Conservation (phyloP, 768 basidiomycete species). For the Pleurotus salmoneostramineus region DNA sequence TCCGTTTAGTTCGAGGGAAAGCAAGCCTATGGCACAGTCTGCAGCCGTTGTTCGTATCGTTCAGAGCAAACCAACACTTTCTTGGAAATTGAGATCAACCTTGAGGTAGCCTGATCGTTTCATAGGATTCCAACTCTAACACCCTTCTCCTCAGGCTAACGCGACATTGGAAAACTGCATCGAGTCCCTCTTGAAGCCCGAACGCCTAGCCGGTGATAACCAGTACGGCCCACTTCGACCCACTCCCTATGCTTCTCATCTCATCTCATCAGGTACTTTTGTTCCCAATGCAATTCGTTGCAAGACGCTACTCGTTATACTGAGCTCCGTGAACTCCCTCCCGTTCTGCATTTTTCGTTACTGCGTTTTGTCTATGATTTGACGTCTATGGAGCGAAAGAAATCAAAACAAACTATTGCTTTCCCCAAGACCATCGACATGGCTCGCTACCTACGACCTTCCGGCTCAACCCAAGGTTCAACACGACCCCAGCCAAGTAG, state of each 20-base stretch:
- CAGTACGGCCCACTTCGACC: conserved; percentile 40
- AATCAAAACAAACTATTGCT: conserved; percentile 76
- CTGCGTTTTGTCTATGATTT: conserved; percentile 91
- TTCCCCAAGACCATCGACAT: conserved; percentile 78
- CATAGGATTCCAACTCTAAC: not conserved
- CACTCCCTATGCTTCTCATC: not conserved
- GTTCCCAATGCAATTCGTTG: conserved; percentile 66
- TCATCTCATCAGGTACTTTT: conserved; percentile 59
- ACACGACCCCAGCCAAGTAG: conserved; percentile 17
- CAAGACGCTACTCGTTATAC: conserved; percentile 81
- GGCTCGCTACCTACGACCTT: conserved; percentile 51
- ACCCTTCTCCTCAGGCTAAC: conserved; percentile 48
- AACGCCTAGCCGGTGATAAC: conserved; percentile 80
- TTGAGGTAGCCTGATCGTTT: conserved; percentile 46
- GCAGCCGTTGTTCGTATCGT: conserved; percentile 57
- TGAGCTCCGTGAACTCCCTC: conserved; percentile 69
- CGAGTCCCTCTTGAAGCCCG: conserved; percentile 58
- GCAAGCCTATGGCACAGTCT: conserved; percentile 77
- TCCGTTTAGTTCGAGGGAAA: conserved; percentile 80
- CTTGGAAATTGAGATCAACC: conserved; percentile 83
- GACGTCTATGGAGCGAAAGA: conserved; percentile 75
- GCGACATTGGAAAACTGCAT: conserved; percentile 74
- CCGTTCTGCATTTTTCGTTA: conserved; percentile 87
- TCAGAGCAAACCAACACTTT: conserved; percentile 75
- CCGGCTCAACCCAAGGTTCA: conserved; percentile 7